Conservation (phyloP, 768 basidiomycete genomes). For the Leccinum uliginosum region DNA sequence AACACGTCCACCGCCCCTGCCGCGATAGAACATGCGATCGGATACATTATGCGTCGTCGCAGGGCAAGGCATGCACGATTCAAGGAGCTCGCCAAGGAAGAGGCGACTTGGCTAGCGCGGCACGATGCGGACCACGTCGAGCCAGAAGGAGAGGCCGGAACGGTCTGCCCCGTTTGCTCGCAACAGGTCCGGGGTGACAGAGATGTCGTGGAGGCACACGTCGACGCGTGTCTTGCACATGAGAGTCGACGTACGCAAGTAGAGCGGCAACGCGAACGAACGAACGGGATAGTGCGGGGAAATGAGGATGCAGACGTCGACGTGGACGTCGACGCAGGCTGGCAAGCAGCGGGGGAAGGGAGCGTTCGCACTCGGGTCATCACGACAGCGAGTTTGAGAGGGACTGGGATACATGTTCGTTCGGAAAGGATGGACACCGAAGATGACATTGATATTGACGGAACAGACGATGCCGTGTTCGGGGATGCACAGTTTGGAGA, state of each 20-base stretch:
- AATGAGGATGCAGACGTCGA: conserved; percentile 30
- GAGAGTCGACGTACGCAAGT: conserved; percentile 39
- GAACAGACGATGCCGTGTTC: conserved; percentile 63
- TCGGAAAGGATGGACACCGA: conserved; percentile 61
- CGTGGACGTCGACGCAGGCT: conserved; percentile 29
- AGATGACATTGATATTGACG: conserved; percentile 77
- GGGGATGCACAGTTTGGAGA: conserved; percentile 77
- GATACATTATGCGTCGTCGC: conserved; percentile 61
- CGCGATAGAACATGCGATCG: conserved; percentile 51
- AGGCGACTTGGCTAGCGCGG: conserved; percentile 33
- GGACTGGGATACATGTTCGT: conserved; percentile 70
- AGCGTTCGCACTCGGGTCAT: conserved; percentile 39
- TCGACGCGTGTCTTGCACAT: conserved; percentile 73
- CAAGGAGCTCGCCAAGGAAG: conserved; percentile 63
- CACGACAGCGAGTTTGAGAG: conserved; percentile 36
- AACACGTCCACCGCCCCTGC: conserved; percentile 23
- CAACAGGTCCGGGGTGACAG: conserved; percentile 55
- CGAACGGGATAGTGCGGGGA: conserved; percentile 29
- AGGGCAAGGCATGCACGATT: conserved; percentile 65
- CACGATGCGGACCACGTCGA: conserved; percentile 29
- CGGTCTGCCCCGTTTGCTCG: conserved; percentile 70
- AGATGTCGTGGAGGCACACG: conserved; percentile 74
- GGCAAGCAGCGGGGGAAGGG: conserved; percentile 38
- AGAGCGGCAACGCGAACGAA: conserved; percentile 24
- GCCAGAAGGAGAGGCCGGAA: conserved; percentile 35